Base-by-base conservation (phyloP, 495 filamentous ascomycete species). In the Aspergillus homomorphus region DNA sequence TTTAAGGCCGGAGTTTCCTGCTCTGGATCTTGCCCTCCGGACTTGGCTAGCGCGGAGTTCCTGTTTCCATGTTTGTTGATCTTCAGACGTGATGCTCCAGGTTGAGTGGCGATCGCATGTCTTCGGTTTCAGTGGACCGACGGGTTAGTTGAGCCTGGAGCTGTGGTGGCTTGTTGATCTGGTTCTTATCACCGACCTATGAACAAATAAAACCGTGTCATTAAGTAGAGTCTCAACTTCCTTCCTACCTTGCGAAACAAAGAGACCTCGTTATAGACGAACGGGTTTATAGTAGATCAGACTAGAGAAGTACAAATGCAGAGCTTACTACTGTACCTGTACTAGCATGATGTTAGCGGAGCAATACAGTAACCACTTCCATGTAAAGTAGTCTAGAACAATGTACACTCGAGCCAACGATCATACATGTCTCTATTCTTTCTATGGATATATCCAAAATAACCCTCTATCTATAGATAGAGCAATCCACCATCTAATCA, bases 121-220 rank as follows among this genome's bases (percentile, higher is more conserved):
- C 24, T n/a, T 30, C 24, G 48, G 48, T 23, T 30, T 19, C 15
- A 18, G 24, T 30, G 48, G 24, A 51, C 48, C 22, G 33, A 38
- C 33, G 12, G 33, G 33, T 38, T 38, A 12, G 33, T 38, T 38
- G 33, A 38, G 33, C 33, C 33, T 5, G 33, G 12, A 38, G 33
- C 33, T 38, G 12, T 14, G 33, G 2, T 38, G 33, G 7, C 15
- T 30, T 38, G 33, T 38, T 38, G 33, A 38, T 38, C 33, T 38
- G 12, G 21, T 16, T 12, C n/a, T 48, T n/a, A n/a, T 26, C 46
- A 12, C 4, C 9, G 19, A 38, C 52, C 53, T 45, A 23, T 54
- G 53, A 45, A 54, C 53, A 45, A 43, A 54, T n/a, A 51, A 30
- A 30, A 28, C 48, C 28, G 48, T 51, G 48, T 51, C 48, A 51